Evolutionary conservation across 2,329 filamentous ascomycete species (phyloP), one percentile per base, ranked within the genome.

Genomic region (Sphaerulina vaccinii): DNA sequence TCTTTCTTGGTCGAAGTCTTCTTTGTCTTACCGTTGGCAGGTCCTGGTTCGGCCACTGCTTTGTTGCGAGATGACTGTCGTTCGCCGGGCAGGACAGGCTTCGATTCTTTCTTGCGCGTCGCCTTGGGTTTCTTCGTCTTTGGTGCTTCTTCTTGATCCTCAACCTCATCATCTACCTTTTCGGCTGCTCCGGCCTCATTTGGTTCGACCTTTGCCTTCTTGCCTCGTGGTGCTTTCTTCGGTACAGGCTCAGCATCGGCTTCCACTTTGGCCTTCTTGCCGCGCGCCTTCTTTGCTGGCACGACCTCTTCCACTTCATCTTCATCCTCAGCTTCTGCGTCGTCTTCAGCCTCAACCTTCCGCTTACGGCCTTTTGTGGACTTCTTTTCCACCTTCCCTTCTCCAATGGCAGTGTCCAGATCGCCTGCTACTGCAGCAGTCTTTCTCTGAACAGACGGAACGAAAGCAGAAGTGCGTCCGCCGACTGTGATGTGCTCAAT

Each of bases 401-500:
- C 56, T 22, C 39, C 53, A 7, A 23, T 55, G 22, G 59, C 55
- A 9, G 29, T 32, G 2, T 58, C 60, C 9, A 68, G 62, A 54
- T 81, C 80, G 4, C 76, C 80, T 15, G 79, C 75, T 13, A 83
- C 79, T 24, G 76, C 73, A 1, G 78, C 81, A 2, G 80, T 84
- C 76, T 95, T 96, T 75, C 90, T 95, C 74, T 97, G 93, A 22
- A 93, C 73, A 10, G 78, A 83, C 0, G 90, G 90, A 0, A 95
- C 90, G 46, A 92, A 86, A 41, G 91, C 95, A 65, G 89, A 96
- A 3, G 93, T 97, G 39, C 93, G 78, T 1, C 92, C 91, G 0
- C 92, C 92, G 0, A 97, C 92, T 0, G 87, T 96, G 42, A 97
- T 72, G 65, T 92, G 93, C 0, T 84, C 83, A 39, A 97, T 85